These are phyloP conservation scores for Picocystis sp. DNA, from an alignment of 163 green algal species.

Conservation along the genomic window DNA sequence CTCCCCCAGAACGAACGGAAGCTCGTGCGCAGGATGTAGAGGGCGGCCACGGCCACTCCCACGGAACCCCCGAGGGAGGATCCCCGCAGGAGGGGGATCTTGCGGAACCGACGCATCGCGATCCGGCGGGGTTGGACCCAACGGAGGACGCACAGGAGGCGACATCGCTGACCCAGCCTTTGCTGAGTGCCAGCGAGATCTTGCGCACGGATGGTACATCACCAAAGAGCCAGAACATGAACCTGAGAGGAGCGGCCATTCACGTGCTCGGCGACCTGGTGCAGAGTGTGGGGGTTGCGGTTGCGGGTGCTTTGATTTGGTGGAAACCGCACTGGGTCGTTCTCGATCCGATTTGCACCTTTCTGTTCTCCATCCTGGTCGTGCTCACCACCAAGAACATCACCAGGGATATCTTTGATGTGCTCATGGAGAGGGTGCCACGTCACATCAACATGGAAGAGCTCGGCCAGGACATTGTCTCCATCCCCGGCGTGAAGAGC, in stretches of 20 bases:
- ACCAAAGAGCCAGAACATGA: conserved; percentile 40
- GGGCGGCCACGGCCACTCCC: too few species aligned
- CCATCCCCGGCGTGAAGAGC: conserved; percentile 36
- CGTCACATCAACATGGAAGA: conserved; percentile 31
- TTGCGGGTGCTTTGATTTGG: conserved; percentile 78
- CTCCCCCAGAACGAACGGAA: too few species aligned
- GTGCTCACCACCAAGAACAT: conserved; percentile 65
- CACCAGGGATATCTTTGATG: conserved; percentile 64
- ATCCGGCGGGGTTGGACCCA: too few species aligned
- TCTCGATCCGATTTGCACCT: conserved; percentile 84
- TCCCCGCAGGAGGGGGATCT: too few species aligned
- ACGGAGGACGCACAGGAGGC: too few species aligned
- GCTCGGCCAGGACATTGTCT: conserved; percentile 15
- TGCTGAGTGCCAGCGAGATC: too few species aligned
- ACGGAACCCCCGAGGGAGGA: too few species aligned
- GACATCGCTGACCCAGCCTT: too few species aligned
- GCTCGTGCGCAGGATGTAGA: too few species aligned
- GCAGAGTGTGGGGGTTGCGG: conserved; percentile 68
- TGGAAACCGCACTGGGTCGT: conserved; percentile 21
- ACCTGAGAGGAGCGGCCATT: conserved; percentile 67
- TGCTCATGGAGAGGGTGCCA: conserved; percentile 85
- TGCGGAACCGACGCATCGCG: too few species aligned
- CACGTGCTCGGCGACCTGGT: conserved; percentile 87
- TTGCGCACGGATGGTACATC: too few species aligned
- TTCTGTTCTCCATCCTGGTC: conserved; percentile 80